A percentile compares a stretch with the other conserved stretches of the same genome.
Evolutionary conservation across 2,329 filamentous ascomycete species (phyloP).

Genomic region (Fusarium tanahbumbuense): DNA sequence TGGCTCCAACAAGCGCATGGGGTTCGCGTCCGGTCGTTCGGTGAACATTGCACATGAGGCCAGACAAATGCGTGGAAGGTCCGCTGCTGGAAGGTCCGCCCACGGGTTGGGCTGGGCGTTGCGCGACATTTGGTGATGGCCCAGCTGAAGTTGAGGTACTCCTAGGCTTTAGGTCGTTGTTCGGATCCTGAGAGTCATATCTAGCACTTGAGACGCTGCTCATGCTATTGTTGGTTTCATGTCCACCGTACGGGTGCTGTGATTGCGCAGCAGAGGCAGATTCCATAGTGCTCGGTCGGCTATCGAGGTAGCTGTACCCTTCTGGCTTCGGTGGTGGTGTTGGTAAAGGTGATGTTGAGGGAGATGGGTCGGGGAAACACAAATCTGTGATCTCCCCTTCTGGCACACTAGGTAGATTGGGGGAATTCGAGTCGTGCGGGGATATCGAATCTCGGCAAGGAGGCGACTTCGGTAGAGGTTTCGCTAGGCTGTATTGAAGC

Average conservation of each 20-base stretch:
- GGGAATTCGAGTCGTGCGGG: conserved; percentile 50
- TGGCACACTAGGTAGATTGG: conserved; percentile 47
- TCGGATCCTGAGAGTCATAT: conserved; percentile 59
- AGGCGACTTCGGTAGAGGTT: conserved; percentile 67
- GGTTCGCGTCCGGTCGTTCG: conserved; percentile 92
- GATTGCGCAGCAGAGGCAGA: conserved; percentile 52
- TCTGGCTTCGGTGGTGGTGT: conserved; percentile 50
- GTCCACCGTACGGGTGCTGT: conserved; percentile 53
- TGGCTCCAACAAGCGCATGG: conserved; percentile 90
- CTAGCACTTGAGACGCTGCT: conserved; percentile 58
- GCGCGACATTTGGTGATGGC: conserved; percentile 65
- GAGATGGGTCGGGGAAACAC: conserved; percentile 31
- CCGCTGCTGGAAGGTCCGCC: conserved; percentile 58
- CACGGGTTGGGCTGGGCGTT: conserved; percentile 48
- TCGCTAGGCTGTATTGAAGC: conserved; percentile 67
- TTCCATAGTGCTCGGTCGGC: conserved; percentile 62
- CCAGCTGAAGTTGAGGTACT: conserved; percentile 66
- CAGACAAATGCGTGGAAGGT: conserved; percentile 71
- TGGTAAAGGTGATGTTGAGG: conserved; percentile 22
- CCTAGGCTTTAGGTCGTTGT: conserved; percentile 62
- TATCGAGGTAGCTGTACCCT: conserved; percentile 55
- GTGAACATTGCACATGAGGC: conserved; percentile 77
- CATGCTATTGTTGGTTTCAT: conserved; percentile 57
- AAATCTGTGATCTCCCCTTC: conserved; percentile 48
- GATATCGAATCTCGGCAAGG: conserved; percentile 45